A percentile compares a stretch with the other conserved stretches of the same genome.
Evolutionary conservation across 805 yeast species (phyloP).

Genomic region (Myxozyma mucilagina): DNA sequence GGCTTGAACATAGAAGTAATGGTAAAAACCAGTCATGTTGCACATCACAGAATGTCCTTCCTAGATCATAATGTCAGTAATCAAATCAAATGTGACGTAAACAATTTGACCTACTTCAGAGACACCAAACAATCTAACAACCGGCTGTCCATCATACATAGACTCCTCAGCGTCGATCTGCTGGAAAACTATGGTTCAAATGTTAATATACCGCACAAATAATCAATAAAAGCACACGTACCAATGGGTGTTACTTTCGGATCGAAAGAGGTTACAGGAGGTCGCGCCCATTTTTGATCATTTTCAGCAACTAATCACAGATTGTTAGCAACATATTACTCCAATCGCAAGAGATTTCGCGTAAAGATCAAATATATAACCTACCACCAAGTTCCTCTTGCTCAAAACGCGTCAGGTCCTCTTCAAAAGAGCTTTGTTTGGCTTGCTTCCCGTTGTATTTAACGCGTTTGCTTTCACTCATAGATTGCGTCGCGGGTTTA

Average conservation of each 20-base stretch:
- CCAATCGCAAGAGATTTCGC: background rate
- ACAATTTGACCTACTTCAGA: slow-evolving; percentile 47
- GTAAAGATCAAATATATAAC: background rate
- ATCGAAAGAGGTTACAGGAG: slow-evolving; percentile 51
- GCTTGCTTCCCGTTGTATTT: slow-evolving; percentile 1
- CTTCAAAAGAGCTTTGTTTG: slow-evolving; percentile 52
- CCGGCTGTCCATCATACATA: slow-evolving; percentile 53
- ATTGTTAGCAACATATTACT: background rate
- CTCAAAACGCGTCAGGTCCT: slow-evolving; percentile 51
- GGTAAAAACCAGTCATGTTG: slow-evolving; percentile 83
- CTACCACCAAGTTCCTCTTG: slow-evolving; percentile 38
- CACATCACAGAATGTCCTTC: slow-evolving; percentile 88
- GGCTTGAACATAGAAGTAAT: slow-evolving; percentile 88
- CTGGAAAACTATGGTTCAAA: slow-evolving; percentile 56
- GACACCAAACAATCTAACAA: slow-evolving; percentile 87
- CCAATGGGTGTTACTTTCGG: slow-evolving; percentile 52
- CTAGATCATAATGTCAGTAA: slow-evolving; percentile 21
- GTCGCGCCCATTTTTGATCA: slow-evolving; percentile 56
- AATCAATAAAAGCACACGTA: background rate
- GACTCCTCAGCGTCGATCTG: slow-evolving; percentile 95
- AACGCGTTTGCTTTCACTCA: slow-evolving; percentile 16
- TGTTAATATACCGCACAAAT: too few relatives aligned
- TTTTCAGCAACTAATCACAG: slow-evolving; percentile 11
- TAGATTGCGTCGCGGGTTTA: background rate
- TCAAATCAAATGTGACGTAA: background rate